Evolutionary conservation across 2,329 filamentous ascomycete genomes (phyloP).

Genomic region (Chaetothyriales sp.): DNA sequence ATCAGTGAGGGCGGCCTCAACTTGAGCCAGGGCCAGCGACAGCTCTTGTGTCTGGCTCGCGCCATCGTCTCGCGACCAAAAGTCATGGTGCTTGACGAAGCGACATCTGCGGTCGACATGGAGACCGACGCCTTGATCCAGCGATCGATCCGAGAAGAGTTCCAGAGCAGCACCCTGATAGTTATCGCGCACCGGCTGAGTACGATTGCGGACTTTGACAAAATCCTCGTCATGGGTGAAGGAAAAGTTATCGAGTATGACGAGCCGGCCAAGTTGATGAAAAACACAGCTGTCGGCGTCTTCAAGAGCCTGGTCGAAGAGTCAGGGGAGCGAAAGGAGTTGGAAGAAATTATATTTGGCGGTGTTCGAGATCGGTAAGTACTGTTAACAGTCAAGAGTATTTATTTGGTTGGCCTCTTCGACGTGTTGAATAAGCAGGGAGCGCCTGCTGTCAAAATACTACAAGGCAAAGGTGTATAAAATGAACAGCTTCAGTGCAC

Average conservation of each 20-base stretch:
- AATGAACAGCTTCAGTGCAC: too few relatives aligned
- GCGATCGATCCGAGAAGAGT: slow-evolving; percentile 57
- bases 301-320: slow-evolving; percentile 45
- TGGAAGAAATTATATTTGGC: slow-evolving; percentile 20
- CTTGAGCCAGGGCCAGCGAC: slow-evolving; percentile 61
- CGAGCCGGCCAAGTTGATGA: slow-evolving; percentile 48
- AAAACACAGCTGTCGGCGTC: slow-evolving; percentile 32
- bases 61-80: slow-evolving; percentile 59
- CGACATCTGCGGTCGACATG: slow-evolving; percentile 68
- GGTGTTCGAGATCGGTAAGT: neutral
- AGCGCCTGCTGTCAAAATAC: too few relatives aligned
- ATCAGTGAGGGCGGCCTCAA: slow-evolving; percentile 62
- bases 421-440: too few relatives aligned
- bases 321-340: slow-evolving; percentile 24
- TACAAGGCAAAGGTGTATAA: too few relatives aligned
- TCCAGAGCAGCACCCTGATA: slow-evolving; percentile 53
- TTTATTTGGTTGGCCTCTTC: too few relatives aligned
- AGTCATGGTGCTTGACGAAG: slow-evolving; percentile 69
- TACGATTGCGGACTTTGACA: slow-evolving; percentile 65
- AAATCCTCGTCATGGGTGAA: slow-evolving; percentile 57
- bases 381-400: too few relatives aligned
- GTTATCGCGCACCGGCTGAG: slow-evolving; percentile 65
- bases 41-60: slow-evolving; percentile 60
- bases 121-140: slow-evolving; percentile 61
- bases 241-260: slow-evolving; percentile 57